These are phyloP conservation scores for Aureobasidium lini DNA, from an alignment of 2,329 filamentous ascomycete genomes.

Conservation along the genomic window DNA sequence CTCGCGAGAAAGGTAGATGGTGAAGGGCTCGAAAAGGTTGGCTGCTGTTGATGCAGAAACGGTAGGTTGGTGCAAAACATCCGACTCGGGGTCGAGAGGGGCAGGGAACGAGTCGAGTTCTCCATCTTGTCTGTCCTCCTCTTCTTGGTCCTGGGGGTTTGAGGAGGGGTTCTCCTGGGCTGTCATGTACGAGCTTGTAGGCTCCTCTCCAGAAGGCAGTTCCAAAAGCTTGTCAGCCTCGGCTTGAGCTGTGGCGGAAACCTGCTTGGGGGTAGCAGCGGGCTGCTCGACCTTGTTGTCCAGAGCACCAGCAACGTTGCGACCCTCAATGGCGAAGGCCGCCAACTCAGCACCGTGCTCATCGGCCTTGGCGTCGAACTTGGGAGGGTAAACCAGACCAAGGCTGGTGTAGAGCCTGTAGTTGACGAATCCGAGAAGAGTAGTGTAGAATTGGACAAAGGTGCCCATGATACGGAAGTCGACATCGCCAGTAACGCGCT, in stretches of 20 bases:
- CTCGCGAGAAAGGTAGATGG: constrained; percentile 88
- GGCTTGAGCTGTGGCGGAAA: constrained; percentile 39
- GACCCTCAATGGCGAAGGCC: constrained; percentile 84
- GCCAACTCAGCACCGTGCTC: constrained; percentile 83
- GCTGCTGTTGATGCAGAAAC: constrained; percentile 55
- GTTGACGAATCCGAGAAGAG: constrained; percentile 90
- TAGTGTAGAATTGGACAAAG: constrained; percentile 98
- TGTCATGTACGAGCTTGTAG: constrained; percentile 18
- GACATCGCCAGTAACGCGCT: constrained; percentile 85
- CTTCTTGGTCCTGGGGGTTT: constrained; percentile 32
- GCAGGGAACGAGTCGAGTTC: constrained; percentile 82
- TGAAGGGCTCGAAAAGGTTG: constrained; percentile 79
- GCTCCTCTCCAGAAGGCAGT: constrained; percentile 7
- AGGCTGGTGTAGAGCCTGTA: constrained; percentile 87
- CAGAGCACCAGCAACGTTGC: constrained; percentile 29
- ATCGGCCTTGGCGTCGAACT: constrained; percentile 80
- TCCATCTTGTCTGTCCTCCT: constrained; percentile 27
- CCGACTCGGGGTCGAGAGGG: constrained; percentile 72
- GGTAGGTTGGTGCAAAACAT: constrained; percentile 74
- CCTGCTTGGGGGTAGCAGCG: constrained; percentile 3
- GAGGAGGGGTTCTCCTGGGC: constrained; percentile 33
- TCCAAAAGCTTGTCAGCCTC: constrained; percentile 40
- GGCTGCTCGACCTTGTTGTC: constrained; percentile 22
- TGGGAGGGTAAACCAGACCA: constrained; percentile 90
- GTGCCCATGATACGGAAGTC: constrained; percentile 99